Evolutionary conservation across 2,329 filamentous ascomycete genomes (phyloP).

Genomic region (Penicillium sp.): DNA sequence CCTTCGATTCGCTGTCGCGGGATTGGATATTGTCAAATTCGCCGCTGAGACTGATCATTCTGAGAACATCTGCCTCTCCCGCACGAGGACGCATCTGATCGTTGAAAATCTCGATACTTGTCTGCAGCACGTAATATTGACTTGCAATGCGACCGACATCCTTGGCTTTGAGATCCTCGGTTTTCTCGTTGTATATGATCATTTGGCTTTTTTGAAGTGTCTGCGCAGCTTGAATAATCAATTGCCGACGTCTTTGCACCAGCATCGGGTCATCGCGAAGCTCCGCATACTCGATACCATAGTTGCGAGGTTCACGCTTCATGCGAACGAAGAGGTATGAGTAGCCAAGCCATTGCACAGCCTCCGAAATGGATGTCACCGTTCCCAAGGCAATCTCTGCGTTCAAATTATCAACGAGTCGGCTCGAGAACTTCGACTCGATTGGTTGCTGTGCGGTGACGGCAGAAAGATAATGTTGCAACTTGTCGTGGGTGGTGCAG

Average conservation of each 20-base stretch:
- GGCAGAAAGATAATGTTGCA: slow-evolving; percentile 86
- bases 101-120: slow-evolving; percentile 95
- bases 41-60: slow-evolving; percentile 96
- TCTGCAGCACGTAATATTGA: slow-evolving; percentile 93
- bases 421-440: slow-evolving; percentile 92
- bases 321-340: slow-evolving; percentile 97
- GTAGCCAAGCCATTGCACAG: slow-evolving; percentile 96
- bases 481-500: slow-evolving; percentile 90
- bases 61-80: slow-evolving; percentile 87
- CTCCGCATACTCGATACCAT: slow-evolving; percentile 94
- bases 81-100: slow-evolving; percentile 84
- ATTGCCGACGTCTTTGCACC: slow-evolving; percentile 78
- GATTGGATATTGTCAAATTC: slow-evolving; percentile 98
- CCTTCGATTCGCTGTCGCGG: slow-evolving; percentile 84
- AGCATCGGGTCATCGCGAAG: slow-evolving; percentile 84
- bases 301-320: slow-evolving; percentile 85
- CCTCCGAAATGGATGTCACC: slow-evolving; percentile 90
- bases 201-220: slow-evolving; percentile 92
- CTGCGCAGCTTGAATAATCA: slow-evolving; percentile 85
- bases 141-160: slow-evolving; percentile 96
- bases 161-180: slow-evolving; percentile 89
- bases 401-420: slow-evolving; percentile 94
- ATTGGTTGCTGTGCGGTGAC: slow-evolving; percentile 97
- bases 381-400: slow-evolving; percentile 93
- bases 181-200: slow-evolving; percentile 97